Evolutionary conservation across 2,329 filamentous ascomycete genomes (phyloP).

Genomic region (Tolypocladium tropicale): DNA sequence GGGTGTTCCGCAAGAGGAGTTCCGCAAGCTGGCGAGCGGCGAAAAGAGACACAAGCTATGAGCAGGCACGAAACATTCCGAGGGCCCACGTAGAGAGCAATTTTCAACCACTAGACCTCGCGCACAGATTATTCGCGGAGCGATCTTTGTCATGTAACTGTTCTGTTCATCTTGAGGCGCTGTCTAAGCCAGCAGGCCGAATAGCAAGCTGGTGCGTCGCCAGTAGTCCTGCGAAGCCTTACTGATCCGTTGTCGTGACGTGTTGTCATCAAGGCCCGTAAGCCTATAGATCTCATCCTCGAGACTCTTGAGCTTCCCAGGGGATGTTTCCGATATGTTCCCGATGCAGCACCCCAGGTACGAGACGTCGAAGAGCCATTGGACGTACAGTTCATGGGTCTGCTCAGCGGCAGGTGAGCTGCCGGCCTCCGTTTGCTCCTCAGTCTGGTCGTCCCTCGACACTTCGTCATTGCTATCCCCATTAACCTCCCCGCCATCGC

Average conservation of each 20-base stretch:
- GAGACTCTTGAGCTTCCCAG: constrained; percentile 30
- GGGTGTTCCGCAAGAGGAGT: constrained; percentile 81
- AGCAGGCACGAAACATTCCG: neutral
- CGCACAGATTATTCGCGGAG: neutral
- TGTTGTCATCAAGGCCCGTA: constrained; percentile 38
- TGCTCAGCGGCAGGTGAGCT: constrained; percentile 12
- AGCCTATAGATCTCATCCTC: constrained; percentile 33
- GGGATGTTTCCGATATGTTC: constrained; percentile 9
- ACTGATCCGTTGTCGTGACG: constrained; percentile 40
- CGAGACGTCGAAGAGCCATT: constrained; percentile 52
- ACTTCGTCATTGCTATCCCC: constrained; percentile 2
- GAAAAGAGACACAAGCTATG: constrained; percentile 93
- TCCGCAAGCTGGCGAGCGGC: constrained; percentile 71
- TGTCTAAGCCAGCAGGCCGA: constrained; percentile 57
- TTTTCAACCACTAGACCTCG: neutral
- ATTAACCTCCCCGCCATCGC: constrained; percentile 1
- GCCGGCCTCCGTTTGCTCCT: constrained; percentile 1
- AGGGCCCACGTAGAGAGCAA: neutral
- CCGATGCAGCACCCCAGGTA: constrained; percentile 38
- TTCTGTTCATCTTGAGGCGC: neutral
- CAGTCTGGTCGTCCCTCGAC: constrained; percentile 6
- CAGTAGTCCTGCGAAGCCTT: constrained; percentile 68
- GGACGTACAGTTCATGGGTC: constrained; percentile 38
- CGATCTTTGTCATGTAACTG: neutral
- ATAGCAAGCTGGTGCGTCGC: constrained; percentile 71